Evolutionary conservation across 2,329 filamentous ascomycete genomes (phyloP), one percentile per base, ranked within the genome.

Genomic region (Cytospora chrysosperma): DNA sequence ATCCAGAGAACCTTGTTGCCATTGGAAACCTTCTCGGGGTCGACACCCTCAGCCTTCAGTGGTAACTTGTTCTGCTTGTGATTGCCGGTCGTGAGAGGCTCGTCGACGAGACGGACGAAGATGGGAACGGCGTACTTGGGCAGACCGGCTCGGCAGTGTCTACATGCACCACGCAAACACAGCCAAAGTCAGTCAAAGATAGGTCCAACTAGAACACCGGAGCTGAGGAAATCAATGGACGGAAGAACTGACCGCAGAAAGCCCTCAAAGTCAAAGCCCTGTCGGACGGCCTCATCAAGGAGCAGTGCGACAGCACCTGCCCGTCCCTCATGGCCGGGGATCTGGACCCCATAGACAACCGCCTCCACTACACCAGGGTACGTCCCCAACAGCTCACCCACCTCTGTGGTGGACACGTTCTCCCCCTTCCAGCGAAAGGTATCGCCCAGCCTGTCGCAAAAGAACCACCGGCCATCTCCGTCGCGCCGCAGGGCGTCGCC

Each of bases 31-130:
- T 79, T 79, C 27, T 74, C 74, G 2, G 85, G 82, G 72, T 91
- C 83, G 17, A 90, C 82, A 0, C 88, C 89, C 67, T 90, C 87
- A 53, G 84, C 83, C 69, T 88, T 81, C 53, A 92, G 76, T 0
- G 87, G 87, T 1, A 88, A 83, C 73, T 93, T 93, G 72, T 92
- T 91, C 75, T 92, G 90, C 76, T 93, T 93, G 73, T 92, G 89
- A 69, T 92, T 93, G 71, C 90, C 87, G 69, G 86, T 89, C 7
- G 88, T 84, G 28, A 81, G 84, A 62, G 82, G 80, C 40, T 78
- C 78, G 50, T 81, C 76, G 26, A 90, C 81, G 21, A 91, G 74
- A 0, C 90, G 80, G 50, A 93, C 70, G 76, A 93, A 93, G 2
- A 92, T 75, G 0, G 91, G 91, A 1, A 93, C 88, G 0, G 90